These are phyloP conservation scores for Ogataea populi-albae DNA, from an alignment of 805 yeast genomes.

Conservation along the genomic window DNA sequence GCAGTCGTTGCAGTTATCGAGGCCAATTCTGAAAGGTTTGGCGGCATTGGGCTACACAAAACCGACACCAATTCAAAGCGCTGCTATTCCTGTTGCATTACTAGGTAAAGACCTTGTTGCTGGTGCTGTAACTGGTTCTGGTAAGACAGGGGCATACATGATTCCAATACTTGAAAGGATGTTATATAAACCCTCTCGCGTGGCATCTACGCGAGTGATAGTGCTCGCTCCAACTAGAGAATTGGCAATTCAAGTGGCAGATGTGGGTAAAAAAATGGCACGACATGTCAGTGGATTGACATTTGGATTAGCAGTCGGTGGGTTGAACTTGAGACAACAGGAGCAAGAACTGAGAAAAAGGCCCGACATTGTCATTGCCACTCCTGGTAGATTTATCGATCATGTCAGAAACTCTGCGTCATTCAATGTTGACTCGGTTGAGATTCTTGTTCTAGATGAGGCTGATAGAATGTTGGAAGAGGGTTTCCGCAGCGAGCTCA, in stretches of 20 bases:
- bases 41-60: constrained; percentile 75
- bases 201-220: constrained; percentile 86
- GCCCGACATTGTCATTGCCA: constrained; percentile 96
- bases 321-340: constrained; percentile 90
- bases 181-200: constrained; percentile 79
- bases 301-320: constrained; percentile 98
- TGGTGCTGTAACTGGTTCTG: constrained; percentile 99
- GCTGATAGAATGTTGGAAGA: constrained; percentile 99
- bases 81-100: constrained; percentile 89
- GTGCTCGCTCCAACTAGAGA: constrained; percentile 97
- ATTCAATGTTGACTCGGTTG: constrained; percentile 86
- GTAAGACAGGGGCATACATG: constrained; percentile 98
- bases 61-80: constrained; percentile 93
- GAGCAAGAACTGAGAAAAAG: constrained; percentile 89
- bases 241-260: constrained; percentile 92
- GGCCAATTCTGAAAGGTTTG: constrained; percentile 86
- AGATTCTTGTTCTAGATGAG: constrained; percentile 91
- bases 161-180: constrained; percentile 93
- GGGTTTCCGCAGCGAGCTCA: constrained; percentile 94
- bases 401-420: constrained; percentile 94
- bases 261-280: constrained; percentile 85
- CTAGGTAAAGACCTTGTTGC: constrained; percentile 96
- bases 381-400: constrained; percentile 98
- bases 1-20: constrained; percentile 74
- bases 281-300: constrained; percentile 70